phyloP scores from a whole-genome alignment of 176 grass and related monocot species.

The Cenchrus fungigraminus region DNA sequence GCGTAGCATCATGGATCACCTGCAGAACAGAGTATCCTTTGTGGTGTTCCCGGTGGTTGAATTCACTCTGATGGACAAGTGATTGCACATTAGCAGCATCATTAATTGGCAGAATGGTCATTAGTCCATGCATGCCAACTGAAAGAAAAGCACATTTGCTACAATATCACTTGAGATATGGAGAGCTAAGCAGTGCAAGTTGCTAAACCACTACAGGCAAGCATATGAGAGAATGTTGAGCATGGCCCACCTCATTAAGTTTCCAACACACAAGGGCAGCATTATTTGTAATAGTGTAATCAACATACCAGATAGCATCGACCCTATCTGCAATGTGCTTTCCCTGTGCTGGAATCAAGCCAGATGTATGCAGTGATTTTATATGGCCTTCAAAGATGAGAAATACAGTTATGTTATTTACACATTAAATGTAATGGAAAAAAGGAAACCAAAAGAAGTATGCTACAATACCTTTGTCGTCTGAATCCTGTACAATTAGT shows the following conservation, averaged over 20 bases:
- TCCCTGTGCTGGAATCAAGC: conserved; percentile 87
- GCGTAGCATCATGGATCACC: too few species aligned
- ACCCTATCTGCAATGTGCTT: conserved; percentile 91
- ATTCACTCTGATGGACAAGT: too few species aligned
- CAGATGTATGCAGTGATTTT: conserved; percentile 86
- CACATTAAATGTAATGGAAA: conserved; percentile 12
- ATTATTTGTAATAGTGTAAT: conserved; percentile 24
- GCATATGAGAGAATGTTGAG: background rate
- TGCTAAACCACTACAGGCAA: background rate
- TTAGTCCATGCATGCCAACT: too few species aligned
- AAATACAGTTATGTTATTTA: conserved; percentile 42
- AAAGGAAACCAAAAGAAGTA: background rate
- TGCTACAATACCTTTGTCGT: conserved; percentile 77
- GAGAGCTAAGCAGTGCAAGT: background rate
- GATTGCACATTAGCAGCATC: too few species aligned
- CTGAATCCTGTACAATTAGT: conserved; percentile 72
- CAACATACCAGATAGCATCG: conserved; percentile 86
- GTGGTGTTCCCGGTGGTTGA: too few species aligned
- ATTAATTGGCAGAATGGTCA: too few species aligned
- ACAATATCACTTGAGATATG: background rate
- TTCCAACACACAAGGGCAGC: background rate
- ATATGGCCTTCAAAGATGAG: conserved; percentile 69
- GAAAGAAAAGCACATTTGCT: background rate
- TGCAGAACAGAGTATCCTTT: too few species aligned
- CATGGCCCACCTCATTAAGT: background rate